Conservation (phyloP, 163 green algal genomes). For the Chlorella variabilis region DNA sequence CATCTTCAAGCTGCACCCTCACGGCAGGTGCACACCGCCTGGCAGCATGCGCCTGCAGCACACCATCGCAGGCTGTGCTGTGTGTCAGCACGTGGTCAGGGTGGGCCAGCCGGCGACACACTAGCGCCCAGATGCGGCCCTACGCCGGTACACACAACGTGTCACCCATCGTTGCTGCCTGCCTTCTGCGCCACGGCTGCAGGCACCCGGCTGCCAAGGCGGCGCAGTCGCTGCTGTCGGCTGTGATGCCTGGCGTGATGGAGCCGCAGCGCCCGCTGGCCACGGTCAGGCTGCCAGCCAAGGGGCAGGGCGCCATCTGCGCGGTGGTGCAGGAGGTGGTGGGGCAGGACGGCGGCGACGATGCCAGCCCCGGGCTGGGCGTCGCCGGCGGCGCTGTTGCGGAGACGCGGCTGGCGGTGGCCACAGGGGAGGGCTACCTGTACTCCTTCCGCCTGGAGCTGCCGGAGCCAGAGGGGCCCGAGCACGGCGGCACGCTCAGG, state of each 20-base stretch:
- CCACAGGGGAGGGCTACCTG: constrained; percentile 64
- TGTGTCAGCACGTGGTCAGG: too few relatives aligned
- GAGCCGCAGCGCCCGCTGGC: constrained; percentile 45
- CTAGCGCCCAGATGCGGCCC: not conserved
- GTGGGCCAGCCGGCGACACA: not conserved
- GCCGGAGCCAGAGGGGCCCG: not conserved
- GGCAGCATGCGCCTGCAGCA: too few relatives aligned
- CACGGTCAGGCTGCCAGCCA: constrained; percentile 43
- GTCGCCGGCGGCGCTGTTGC: not conserved
- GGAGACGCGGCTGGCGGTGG: constrained; percentile 55
- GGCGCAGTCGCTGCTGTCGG: constrained; percentile 37
- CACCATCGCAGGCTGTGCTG: too few relatives aligned
- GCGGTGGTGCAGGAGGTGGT: constrained; percentile 15
- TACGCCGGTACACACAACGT: too few relatives aligned
- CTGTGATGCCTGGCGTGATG: constrained; percentile 44
- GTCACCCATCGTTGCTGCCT: too few relatives aligned
- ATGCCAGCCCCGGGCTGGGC: too few relatives aligned
- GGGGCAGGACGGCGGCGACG: not conserved
- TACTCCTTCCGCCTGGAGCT: constrained; percentile 70
- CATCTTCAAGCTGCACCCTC: constrained; percentile 47
- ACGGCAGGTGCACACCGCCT: too few relatives aligned
- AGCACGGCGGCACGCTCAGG: constrained; percentile 17
- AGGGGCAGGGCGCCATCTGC: constrained; percentile 35
- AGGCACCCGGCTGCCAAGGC: constrained; percentile 43
- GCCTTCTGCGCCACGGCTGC: too few relatives aligned